These are phyloP conservation scores for Aureobasidium sp. DNA, from an alignment of 2,329 filamentous ascomycete genomes.

Conservation along the genomic window DNA sequence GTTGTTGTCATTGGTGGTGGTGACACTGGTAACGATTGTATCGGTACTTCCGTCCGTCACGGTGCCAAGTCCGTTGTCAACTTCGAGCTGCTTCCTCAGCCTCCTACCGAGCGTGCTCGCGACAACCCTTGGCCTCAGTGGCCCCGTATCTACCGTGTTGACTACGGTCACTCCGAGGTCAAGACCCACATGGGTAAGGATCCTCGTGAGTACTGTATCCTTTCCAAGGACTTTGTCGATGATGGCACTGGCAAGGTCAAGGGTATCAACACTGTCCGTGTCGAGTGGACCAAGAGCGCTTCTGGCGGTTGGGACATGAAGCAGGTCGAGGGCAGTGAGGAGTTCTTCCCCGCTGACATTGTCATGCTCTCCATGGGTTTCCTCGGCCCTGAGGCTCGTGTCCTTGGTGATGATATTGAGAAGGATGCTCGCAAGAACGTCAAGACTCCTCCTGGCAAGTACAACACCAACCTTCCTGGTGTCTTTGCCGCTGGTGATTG, in stretches of 20 bases:
- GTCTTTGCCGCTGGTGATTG: conserved; percentile 95
- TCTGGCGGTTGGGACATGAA: conserved; percentile 98
- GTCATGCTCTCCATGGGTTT: conserved; percentile 97
- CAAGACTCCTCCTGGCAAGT: conserved; percentile 83
- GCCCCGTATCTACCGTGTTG: conserved; percentile 96
- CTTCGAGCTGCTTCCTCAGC: conserved; percentile 91
- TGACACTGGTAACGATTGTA: conserved; percentile 97
- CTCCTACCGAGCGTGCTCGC: conserved; percentile 76
- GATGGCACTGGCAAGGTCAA: conserved; percentile 82
- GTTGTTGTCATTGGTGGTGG: conserved; percentile 96
- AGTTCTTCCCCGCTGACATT: conserved; percentile 94
- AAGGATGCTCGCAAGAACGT: conserved; percentile 91
- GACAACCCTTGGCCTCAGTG: conserved; percentile 99
- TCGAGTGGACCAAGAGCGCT: conserved; percentile 89
- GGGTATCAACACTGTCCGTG: conserved; percentile 90
- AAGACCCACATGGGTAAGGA: conserved; percentile 95
- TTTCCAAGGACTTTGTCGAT: conserved; percentile 94
- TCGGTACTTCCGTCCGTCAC: conserved; percentile 91
- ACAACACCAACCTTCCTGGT: conserved; percentile 78
- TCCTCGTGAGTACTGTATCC: conserved; percentile 94
- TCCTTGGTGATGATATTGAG: conserved; percentile 81
- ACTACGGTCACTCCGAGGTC: conserved; percentile 94
- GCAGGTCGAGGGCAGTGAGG: conserved; percentile 83
- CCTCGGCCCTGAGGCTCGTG: conserved; percentile 82
- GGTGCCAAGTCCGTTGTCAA: conserved; percentile 94